A percentile compares a stretch with the other conserved stretches of the same genome.
Evolutionary conservation across 2,329 filamentous ascomycete genomes (phyloP).

Genomic region (Waltergamsia citrina): DNA sequence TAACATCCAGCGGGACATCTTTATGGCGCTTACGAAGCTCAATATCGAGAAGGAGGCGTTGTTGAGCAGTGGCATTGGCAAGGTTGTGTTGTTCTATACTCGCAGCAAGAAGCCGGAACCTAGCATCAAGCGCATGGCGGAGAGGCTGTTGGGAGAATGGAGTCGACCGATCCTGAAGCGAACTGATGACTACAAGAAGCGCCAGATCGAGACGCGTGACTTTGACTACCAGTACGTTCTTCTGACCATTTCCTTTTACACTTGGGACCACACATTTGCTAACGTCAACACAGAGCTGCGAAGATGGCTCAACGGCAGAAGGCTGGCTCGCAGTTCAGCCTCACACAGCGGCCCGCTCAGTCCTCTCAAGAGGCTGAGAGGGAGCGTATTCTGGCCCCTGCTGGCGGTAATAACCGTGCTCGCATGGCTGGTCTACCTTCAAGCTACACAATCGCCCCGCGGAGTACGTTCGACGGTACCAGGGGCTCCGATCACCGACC

Average conservation of each 20-base stretch:
- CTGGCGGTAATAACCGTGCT: conserved; percentile 44
- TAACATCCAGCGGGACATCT: conserved; percentile 93
- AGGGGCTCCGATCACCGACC: conserved; percentile 45
- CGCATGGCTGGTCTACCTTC: conserved; percentile 43
- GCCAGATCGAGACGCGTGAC: conserved; percentile 53
- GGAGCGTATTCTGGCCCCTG: conserved; percentile 48
- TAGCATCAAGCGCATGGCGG: conserved; percentile 86
- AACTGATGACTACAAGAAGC: conserved; percentile 90
- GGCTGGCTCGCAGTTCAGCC: conserved; percentile 36
- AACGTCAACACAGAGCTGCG: conserved; percentile 30
- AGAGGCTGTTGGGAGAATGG: conserved; percentile 91
- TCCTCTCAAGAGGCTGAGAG: conserved; percentile 41
- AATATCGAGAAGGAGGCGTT: conserved; percentile 88
- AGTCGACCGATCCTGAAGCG: conserved; percentile 88
- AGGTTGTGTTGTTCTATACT: conserved; percentile 94
- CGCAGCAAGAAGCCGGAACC: conserved; percentile 85
- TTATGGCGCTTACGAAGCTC: conserved; percentile 67
- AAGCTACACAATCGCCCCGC: conserved; percentile 50
- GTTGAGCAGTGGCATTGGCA: conserved; percentile 86
- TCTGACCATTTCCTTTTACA: neutral
- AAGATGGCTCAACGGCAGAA: conserved; percentile 41
- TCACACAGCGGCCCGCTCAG: conserved; percentile 38
- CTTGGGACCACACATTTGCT: neutral
- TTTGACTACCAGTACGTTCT: conserved; percentile 51
- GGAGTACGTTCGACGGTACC: conserved; percentile 49